Evolutionary conservation across 805 yeast species (phyloP), one percentile per base, ranked within the genome.

Genomic region (Hanseniaspora thailandica): DNA sequence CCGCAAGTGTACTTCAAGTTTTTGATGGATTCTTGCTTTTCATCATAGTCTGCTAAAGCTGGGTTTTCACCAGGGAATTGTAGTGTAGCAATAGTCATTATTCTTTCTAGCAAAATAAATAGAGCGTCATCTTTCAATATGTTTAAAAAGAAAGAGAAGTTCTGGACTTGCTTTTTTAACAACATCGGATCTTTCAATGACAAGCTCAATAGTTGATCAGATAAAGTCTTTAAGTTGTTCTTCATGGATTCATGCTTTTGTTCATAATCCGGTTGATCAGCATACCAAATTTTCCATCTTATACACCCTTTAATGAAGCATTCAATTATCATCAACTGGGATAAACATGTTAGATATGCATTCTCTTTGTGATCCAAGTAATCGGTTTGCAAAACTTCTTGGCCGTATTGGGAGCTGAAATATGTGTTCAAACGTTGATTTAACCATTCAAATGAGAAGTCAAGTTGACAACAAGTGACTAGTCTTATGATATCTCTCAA

Each of bases 231-330:
- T 9, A 84, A 80, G 48, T 75, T 74, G 45, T 71, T 71, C 50
- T 80, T 69, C 52, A 78, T 71, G 20, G 65, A 71, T 48, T 80
- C 81, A 13, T 78, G 71, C 36, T 70, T 69, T 35, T 76, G 81
- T 49, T 77, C 73, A 55, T 70, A 73, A 45, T 69, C 72, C 1
- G 65, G 59, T 54, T 75, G 74, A 43, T 74, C 75, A 23, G 75
- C 75, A 61, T 86, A 88, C 96, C 97, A 90, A 17, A 87, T 80
- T 61, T 86, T 80, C 98, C 99, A 94, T 63, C 99, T 77, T 12
- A 93, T 81, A 23, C 94, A 82, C 35, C 97, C 98, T 56, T 95
- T 77, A 33, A 93, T 78, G 59, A 94, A 83, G 34, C 95, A 83
- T 66, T 90, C 97, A 26, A 88, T 86, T 25, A 88, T 79, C 62